Evolutionary conservation across 2,329 filamentous ascomycete genomes (phyloP).

Genomic region (Magnaporthiopsis rhizophila): DNA sequence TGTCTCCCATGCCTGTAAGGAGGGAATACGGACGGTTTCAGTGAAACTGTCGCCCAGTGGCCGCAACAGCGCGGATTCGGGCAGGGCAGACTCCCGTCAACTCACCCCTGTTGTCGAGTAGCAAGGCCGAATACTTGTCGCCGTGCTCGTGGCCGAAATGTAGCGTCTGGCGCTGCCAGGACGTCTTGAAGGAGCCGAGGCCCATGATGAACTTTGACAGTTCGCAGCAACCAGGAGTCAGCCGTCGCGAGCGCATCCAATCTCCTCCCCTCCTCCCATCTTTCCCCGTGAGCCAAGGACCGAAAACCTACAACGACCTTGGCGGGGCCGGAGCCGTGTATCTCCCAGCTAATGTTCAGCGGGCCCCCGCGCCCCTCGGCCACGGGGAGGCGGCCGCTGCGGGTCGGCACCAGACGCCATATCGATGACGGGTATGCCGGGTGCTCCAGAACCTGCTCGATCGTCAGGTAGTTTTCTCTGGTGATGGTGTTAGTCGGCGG

Average conservation of each 20-base stretch:
- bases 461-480: slow-evolving; percentile 22
- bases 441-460: slow-evolving; percentile 52
- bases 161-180: slow-evolving; percentile 78
- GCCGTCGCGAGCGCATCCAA: background rate
- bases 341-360: slow-evolving; percentile 67
- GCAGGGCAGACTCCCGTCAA: too few species aligned
- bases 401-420: slow-evolving; percentile 62
- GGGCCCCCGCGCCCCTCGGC: slow-evolving; percentile 67
- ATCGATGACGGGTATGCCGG: slow-evolving; percentile 58
- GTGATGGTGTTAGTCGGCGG: background rate
- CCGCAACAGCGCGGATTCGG: background rate
- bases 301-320: slow-evolving; percentile 60
- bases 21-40: too few species aligned
- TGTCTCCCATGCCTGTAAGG: slow-evolving; percentile 56
- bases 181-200: slow-evolving; percentile 57
- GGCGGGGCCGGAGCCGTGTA: slow-evolving; percentile 66
- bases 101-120: slow-evolving; percentile 68
- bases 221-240: background rate
- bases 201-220: slow-evolving; percentile 70
- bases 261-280: background rate
- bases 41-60: background rate
- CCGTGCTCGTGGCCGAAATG: slow-evolving; percentile 68
- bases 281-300: background rate
- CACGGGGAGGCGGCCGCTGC: slow-evolving; percentile 52
- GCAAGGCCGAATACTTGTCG: slow-evolving; percentile 61